Conservation (phyloP, 768 basidiomycete genomes). For the Auriculariales sp. region DNA sequence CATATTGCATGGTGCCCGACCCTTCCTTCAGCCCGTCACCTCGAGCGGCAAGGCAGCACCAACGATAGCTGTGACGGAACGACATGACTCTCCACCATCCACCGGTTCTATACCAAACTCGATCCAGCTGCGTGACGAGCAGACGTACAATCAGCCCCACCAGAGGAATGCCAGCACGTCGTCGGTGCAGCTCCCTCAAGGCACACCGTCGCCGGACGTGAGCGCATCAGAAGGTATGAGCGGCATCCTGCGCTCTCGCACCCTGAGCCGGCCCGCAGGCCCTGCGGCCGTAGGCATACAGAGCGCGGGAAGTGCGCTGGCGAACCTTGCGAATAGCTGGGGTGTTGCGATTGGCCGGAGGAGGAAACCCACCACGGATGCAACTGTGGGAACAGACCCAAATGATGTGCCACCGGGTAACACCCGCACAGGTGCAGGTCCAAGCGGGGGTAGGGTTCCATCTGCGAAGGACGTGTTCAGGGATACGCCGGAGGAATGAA, state of each 20-base stretch:
- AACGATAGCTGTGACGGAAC: slow-evolving; percentile 53
- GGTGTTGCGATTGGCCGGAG: slow-evolving; percentile 49
- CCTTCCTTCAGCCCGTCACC: slow-evolving; percentile 30
- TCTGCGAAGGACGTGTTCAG: background rate
- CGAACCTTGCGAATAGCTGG: slow-evolving; percentile 49
- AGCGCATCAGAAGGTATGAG: slow-evolving; percentile 49
- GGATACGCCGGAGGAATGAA: background rate
- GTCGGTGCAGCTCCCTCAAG: slow-evolving; percentile 10
- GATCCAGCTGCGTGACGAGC: background rate
- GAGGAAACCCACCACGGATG: slow-evolving; percentile 16
- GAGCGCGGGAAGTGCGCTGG: slow-evolving; percentile 37
- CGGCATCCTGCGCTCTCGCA: slow-evolving; percentile 19
- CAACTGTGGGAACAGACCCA: background rate
- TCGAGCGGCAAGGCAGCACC: slow-evolving; percentile 42
- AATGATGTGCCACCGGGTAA: too few species aligned
- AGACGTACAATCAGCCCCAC: background rate
- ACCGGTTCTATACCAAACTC: slow-evolving; percentile 19
- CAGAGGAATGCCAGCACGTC: slow-evolving; percentile 1
- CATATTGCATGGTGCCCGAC: slow-evolving; percentile 36
- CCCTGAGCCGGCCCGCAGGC: slow-evolving; percentile 10
- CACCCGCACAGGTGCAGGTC: background rate
- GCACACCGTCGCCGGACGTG: slow-evolving; percentile 41
- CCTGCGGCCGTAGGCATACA: slow-evolving; percentile 9
- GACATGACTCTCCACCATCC: slow-evolving; percentile 29
- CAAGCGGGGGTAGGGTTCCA: background rate